These are phyloP conservation scores for Pyrenochaeta sp. DNA, from an alignment of 2,329 filamentous ascomycete genomes.

Conservation along the genomic window DNA sequence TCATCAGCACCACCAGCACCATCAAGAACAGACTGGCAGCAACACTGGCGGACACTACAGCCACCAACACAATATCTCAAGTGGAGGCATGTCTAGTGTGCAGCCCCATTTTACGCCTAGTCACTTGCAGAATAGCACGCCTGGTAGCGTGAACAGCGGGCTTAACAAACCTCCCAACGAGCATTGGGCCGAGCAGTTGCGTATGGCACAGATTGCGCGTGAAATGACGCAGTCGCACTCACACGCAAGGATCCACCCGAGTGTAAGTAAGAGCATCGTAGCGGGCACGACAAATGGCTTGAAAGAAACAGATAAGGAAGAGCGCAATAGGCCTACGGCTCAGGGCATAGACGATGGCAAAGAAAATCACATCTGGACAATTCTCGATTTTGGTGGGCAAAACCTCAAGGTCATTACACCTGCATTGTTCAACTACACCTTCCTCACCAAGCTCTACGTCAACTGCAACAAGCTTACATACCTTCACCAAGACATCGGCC, in stretches of 20 bases:
- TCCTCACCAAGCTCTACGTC: conserved; percentile 90
- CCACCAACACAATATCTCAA: conserved; percentile 69
- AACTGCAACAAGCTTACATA: conserved; percentile 88
- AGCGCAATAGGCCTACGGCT: conserved; percentile 71
- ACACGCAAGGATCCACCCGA: conserved; percentile 76
- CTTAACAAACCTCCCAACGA: conserved; percentile 67
- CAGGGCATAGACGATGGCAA: conserved; percentile 56
- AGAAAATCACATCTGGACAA: conserved; percentile 81
- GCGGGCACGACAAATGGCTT: conserved; percentile 60
- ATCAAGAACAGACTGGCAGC: conserved; percentile 61
- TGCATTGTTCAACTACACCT: conserved; percentile 83
- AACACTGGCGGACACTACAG: conserved; percentile 65
- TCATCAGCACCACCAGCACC: conserved; percentile 67
- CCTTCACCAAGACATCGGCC: conserved; percentile 82
- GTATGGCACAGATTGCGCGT: conserved; percentile 77
- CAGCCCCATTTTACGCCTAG: conserved; percentile 68
- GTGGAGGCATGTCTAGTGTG: conserved; percentile 69
- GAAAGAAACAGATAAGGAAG: conserved; percentile 62
- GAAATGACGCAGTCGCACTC: conserved; percentile 75
- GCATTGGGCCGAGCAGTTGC: conserved; percentile 90
- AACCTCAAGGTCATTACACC: conserved; percentile 83
- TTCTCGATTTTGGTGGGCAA: conserved; percentile 95
- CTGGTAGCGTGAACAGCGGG: conserved; percentile 63
- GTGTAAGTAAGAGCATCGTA: conserved; percentile 73
- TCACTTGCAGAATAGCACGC: conserved; percentile 68